Base-by-base conservation (phyloP, 2,329 filamentous ascomycete genomes). In the Calonectria hongkongensis region DNA sequence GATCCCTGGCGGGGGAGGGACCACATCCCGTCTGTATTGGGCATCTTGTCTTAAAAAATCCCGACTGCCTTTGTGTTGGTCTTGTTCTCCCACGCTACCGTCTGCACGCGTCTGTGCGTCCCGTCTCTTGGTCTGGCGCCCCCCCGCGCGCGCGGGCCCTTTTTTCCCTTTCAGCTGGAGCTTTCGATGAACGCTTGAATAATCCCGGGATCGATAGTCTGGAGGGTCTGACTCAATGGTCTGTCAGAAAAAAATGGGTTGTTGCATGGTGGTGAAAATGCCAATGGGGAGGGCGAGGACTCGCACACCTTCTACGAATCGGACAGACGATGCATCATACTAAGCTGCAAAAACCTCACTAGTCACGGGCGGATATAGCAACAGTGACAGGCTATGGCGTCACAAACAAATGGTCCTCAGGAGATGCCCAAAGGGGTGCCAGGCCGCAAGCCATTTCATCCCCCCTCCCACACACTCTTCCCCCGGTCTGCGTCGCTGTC, bases 281-380 rank as follows among this genome's bases (percentile, higher is more conserved):
- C 5, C 15, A 54, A 16, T 36, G 54, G 10, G 54, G n/a, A 33
- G 36, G 54, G 36, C 13, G 8, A 2, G 4, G 30, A n/a, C 54
- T 56, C 51, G 33, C 36, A 60, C 33, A n/a, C 54, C 33, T 60
- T 60, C 54, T 60, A 41, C 54, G n/a, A 41, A 60, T 60, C 54
- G 54, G 39, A 60, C 25, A 36, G 21, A 41, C 8, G 54, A 28
- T 41, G 54, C 54, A 60, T 60, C 33, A 60, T 60, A 18, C 54
- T 41, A 60, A 41, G 30, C 54, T 28, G 54, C 54, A 60, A 60
- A 27, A 60, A 21, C 21, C 13, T 60, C 54, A 28, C 54, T 60
- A 60, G 54, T 41, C 54, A 41, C 54, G 15, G 15, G 25, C 54
- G 36, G 54, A 60, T 28, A 60, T 16, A 60, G 36, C 18, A 25